These are phyloP conservation scores for Aaosphaeria pasadenensis DNA, from an alignment of 2,329 filamentous ascomycete species.

Conservation along the genomic window DNA sequence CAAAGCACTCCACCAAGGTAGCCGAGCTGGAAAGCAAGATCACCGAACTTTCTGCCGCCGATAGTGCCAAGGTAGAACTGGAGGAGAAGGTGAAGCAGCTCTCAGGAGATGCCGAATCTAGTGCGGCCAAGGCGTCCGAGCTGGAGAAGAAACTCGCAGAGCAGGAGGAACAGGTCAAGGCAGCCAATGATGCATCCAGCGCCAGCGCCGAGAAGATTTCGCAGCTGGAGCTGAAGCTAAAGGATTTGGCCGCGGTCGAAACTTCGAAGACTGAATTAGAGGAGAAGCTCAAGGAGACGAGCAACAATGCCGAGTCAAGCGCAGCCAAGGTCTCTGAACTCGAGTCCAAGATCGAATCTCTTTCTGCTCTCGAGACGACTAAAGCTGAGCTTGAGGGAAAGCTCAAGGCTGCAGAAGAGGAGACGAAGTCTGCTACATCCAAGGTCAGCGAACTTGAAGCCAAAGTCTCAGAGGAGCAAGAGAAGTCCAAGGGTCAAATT, in stretches of 20 bases:
- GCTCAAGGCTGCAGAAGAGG: slow-evolving; percentile 1
- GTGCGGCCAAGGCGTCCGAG: background rate
- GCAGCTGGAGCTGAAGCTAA: background rate
- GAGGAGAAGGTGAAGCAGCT: background rate
- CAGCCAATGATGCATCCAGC: background rate
- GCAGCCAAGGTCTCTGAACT: background rate
- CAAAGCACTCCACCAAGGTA: background rate
- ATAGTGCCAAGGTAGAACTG: background rate
- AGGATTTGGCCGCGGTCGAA: background rate
- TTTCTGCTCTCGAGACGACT: background rate
- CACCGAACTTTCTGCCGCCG: background rate
- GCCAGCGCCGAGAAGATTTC: background rate
- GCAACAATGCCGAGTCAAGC: background rate
- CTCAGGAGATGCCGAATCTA: background rate
- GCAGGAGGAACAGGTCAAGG: background rate
- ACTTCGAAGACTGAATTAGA: background rate
- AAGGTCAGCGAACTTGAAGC: slow-evolving; percentile 1
- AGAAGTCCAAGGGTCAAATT: slow-evolving; percentile 10
- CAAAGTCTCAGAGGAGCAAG: slow-evolving; percentile 12
- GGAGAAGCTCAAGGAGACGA: background rate
- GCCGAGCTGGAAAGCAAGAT: background rate
- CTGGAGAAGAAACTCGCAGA: background rate
- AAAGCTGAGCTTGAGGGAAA: background rate
- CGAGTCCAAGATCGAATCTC: background rate
- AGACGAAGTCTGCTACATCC: background rate